Evolutionary conservation across 2,329 filamentous ascomycete genomes (phyloP).

Genomic region (Fusarium nodosum): DNA sequence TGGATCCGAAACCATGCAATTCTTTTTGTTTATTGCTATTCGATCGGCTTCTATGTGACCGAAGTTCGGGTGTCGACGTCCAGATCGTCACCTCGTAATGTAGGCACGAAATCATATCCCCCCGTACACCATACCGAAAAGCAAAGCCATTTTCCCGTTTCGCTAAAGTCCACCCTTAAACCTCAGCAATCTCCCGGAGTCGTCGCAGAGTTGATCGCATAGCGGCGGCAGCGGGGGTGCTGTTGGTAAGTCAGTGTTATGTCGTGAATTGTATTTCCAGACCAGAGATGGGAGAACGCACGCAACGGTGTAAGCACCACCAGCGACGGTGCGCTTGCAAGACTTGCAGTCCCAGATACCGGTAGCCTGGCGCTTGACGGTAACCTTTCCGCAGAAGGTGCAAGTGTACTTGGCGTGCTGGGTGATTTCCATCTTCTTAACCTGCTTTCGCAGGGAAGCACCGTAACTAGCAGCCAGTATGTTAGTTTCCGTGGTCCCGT

Average conservation of each 20-base stretch:
- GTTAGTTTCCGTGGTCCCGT: conserved; percentile 49
- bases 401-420: conserved; percentile 98
- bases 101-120: conserved; percentile 61
- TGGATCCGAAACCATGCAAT: conserved; percentile 56
- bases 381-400: conserved; percentile 98
- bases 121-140: conserved; percentile 64
- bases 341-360: conserved; percentile 98
- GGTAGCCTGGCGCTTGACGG: conserved; percentile 89
- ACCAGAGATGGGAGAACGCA: conserved; percentile 70
- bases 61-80: conserved; percentile 58
- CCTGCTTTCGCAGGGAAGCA: conserved; percentile 97
- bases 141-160: conserved; percentile 58
- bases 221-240: conserved; percentile 91
- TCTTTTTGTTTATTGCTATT: conserved; percentile 60
- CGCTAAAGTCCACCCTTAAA: conserved; percentile 67
- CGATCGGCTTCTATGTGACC: conserved; percentile 58
- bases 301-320: conserved; percentile 94
- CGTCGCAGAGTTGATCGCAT: conserved; percentile 97
- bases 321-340: conserved; percentile 84
- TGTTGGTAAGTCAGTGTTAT: conserved; percentile 59
- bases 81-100: conserved; percentile 59
- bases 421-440: conserved; percentile 99
- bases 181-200: conserved; percentile 97
- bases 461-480: conserved; percentile 77
- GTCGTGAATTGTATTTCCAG: conserved; percentile 4